phyloP scores from a whole-genome alignment of 345 rosid genomes.

The Pistacia atlantica region DNA sequence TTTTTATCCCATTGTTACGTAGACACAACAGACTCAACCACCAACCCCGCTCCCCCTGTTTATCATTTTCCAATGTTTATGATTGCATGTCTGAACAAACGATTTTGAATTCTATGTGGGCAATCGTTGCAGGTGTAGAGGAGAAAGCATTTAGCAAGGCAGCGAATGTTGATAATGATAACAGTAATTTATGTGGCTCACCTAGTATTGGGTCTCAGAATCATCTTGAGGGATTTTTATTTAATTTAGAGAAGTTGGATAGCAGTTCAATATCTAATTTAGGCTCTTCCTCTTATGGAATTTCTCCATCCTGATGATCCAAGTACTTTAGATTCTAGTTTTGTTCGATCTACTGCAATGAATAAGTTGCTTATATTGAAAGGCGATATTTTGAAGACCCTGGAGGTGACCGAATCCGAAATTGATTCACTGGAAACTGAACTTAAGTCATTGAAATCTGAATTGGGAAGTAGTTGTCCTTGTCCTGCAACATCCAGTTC shows the following conservation, averaged over 20 bases:
- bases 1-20: too few species aligned
- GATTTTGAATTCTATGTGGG: conserved; percentile 7
- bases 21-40: too few species aligned
- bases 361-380: conserved; percentile 68
- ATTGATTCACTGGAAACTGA: conserved; percentile 88
- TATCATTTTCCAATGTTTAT: too few species aligned
- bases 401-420: conserved; percentile 83
- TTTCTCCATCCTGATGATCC: conserved; percentile 70
- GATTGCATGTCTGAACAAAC: too few species aligned
- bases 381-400: conserved; percentile 59
- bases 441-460: conserved; percentile 51
- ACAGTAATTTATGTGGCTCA: conserved; percentile 61
- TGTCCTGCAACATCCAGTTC: conserved; percentile 39
- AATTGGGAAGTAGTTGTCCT: conserved; percentile 33
- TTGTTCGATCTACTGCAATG: conserved; percentile 53
- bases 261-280: conserved; percentile 47
- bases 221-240: conserved; percentile 49
- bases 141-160: conserved; percentile 66
- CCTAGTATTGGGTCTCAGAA: conserved; percentile 58
- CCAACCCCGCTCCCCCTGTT: neutral
- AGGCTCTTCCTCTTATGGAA: conserved; percentile 62
- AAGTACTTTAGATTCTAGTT: conserved; percentile 55
- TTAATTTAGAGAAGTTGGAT: conserved; percentile 78
- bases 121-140: conserved; percentile 55
- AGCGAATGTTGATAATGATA: conserved; percentile 45